Evolutionary conservation across 495 filamentous ascomycete genomes (phyloP).

Genomic region (Aspergillus baeticus): DNA sequence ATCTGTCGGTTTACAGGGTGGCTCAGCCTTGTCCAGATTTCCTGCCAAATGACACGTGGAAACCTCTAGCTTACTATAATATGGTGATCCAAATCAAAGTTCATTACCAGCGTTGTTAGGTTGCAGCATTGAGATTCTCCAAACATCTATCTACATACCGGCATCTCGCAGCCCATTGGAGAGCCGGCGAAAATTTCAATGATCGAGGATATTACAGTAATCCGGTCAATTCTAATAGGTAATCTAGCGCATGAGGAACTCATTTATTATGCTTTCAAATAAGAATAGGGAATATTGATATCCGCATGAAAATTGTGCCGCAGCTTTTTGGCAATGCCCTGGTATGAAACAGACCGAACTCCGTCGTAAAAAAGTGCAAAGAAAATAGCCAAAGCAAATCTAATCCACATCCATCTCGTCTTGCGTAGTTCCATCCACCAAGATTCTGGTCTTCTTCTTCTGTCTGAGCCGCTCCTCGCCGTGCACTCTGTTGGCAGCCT

Average conservation of each 20-base stretch:
- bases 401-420: slow-evolving; percentile 71
- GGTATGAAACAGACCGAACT: slow-evolving; percentile 24
- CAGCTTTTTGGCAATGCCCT: slow-evolving; percentile 16
- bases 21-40: no score
- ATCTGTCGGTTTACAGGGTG: no score
- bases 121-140: no score
- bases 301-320: slow-evolving; percentile 8
- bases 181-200: no score
- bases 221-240: no score
- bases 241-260: background rate
- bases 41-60: no score
- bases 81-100: no score
- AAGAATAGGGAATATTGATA: background rate
- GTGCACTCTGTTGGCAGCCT: slow-evolving; percentile 27
- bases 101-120: no score
- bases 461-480: slow-evolving; percentile 57
- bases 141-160: no score
- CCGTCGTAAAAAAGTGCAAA: slow-evolving; percentile 20
- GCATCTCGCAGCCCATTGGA: no score
- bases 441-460: slow-evolving; percentile 59
- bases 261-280: slow-evolving; percentile 4
- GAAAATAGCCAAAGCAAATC: slow-evolving; percentile 14
- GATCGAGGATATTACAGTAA: no score
- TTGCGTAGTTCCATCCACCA: slow-evolving; percentile 67
- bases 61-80: no score